Conservation (phyloP, 164 flowering plant genomes). For the Nelumbo lutea region DNA sequence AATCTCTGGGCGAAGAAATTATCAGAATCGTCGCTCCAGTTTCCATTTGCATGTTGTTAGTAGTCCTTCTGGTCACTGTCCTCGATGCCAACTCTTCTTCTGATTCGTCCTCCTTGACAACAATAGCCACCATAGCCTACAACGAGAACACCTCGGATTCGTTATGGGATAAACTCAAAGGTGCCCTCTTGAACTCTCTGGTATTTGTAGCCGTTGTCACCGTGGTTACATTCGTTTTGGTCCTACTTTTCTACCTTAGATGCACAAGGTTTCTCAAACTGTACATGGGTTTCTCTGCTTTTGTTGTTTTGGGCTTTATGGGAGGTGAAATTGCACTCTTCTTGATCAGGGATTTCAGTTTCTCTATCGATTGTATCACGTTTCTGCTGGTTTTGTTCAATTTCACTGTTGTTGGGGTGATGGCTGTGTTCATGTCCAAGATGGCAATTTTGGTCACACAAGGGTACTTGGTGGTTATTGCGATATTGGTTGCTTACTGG, state of each 20-base stretch:
- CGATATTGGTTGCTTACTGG: constrained; percentile 92
- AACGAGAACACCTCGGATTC: constrained; percentile 62
- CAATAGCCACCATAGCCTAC: constrained; percentile 75
- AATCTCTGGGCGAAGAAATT: constrained; percentile 81
- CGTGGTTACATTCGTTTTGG: constrained; percentile 64
- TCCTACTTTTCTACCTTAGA: constrained; percentile 78
- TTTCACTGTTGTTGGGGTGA: constrained; percentile 79
- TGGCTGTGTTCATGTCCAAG: constrained; percentile 73
- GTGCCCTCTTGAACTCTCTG: constrained; percentile 86
- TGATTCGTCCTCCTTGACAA: constrained; percentile 24
- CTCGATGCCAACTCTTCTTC: constrained; percentile 41
- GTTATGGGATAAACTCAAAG: constrained; percentile 72
- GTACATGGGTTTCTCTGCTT: constrained; percentile 89
- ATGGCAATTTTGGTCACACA: constrained; percentile 78
- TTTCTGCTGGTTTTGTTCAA: constrained; percentile 59
- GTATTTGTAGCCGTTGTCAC: constrained; percentile 78
- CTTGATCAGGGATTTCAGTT: constrained; percentile 40
- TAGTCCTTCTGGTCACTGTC: constrained; percentile 65
- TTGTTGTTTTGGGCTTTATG: constrained; percentile 72
- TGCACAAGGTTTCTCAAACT: constrained; percentile 67
- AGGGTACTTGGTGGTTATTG: constrained; percentile 82
- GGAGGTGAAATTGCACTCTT: constrained; percentile 75
- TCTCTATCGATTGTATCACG: constrained; percentile 64
- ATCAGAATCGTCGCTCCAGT: constrained; percentile 81
- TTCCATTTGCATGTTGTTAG: constrained; percentile 83